phyloP scores from a whole-genome alignment of 176 grass and related monocot species.

The Cocos nucifera region DNA sequence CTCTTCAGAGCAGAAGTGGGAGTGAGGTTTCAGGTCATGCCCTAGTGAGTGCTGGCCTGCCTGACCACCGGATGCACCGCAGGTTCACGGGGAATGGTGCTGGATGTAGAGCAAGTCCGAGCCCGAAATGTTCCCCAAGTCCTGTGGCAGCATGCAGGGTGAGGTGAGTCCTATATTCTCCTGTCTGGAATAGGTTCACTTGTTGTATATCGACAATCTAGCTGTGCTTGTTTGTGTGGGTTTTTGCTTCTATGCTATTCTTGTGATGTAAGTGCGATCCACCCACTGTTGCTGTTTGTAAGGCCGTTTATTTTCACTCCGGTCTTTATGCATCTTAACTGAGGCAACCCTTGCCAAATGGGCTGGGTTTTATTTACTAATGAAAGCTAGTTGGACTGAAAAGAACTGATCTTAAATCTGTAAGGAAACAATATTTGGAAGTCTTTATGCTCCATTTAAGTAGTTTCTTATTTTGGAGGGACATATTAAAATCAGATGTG shows the following conservation, averaged over 20 bases:
- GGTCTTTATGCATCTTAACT: conserved; percentile 6
- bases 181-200: neutral
- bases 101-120: conserved; percentile 68
- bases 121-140: conserved; percentile 45
- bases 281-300: neutral
- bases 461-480: no score
- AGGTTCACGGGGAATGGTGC: conserved; percentile 35
- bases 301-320: neutral
- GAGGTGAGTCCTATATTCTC: conserved; percentile 32
- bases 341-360: conserved; percentile 2
- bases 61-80: conserved; percentile 43
- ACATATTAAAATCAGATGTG: no score
- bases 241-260: conserved; percentile 2
- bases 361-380: conserved; percentile 6
- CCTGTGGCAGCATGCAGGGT: conserved; percentile 77
- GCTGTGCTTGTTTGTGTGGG: conserved; percentile 1
- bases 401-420: neutral
- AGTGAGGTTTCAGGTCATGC: conserved; percentile 26
- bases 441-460: no score
- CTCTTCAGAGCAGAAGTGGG: conserved; percentile 45
- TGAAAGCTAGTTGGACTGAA: conserved; percentile 1
- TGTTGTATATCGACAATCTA: conserved; percentile 9
- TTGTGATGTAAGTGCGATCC: conserved; percentile 3
- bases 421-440: no score
- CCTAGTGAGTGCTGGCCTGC: conserved; percentile 20